phyloP scores from a whole-genome alignment of 176 grass and related monocot genomes.

The Dactylis glomerata region DNA sequence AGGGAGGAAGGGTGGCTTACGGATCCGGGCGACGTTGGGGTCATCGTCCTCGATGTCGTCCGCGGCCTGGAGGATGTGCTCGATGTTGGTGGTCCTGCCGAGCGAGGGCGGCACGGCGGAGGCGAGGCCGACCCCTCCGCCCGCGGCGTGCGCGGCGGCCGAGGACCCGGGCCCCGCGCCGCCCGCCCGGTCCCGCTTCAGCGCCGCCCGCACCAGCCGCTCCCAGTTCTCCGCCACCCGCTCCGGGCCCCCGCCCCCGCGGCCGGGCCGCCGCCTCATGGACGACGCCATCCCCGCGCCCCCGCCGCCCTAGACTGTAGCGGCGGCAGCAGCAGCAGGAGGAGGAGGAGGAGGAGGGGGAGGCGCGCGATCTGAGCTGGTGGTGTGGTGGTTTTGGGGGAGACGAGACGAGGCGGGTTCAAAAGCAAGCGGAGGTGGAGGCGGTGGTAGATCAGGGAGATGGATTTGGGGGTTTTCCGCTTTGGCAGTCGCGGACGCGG shows the following conservation, averaged over 20 bases:
- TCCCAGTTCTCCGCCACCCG: slow-evolving; percentile 78
- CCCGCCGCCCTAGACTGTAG: not conserved
- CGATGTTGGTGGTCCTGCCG: slow-evolving; percentile 65
- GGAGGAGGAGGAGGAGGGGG: not conserved
- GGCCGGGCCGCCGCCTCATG: slow-evolving; percentile 24
- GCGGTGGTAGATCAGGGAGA: not conserved
- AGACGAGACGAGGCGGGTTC: not conserved
- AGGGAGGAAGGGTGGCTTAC: not conserved
- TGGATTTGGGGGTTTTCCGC: not conserved
- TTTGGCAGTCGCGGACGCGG: not conserved
- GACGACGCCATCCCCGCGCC: slow-evolving; percentile 31
- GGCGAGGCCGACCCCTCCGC: slow-evolving; percentile 31
- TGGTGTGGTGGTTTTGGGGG: not conserved
- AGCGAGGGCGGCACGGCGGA: slow-evolving; percentile 67
- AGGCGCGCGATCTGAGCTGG: slow-evolving; percentile 17
- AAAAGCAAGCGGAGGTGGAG: not conserved
- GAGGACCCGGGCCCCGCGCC: not conserved
- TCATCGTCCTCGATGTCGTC: slow-evolving; percentile 83
- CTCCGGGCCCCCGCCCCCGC: slow-evolving; percentile 20
- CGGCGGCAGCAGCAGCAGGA: not conserved
- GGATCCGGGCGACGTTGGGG: slow-evolving; percentile 81
- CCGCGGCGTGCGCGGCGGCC: slow-evolving; percentile 12
- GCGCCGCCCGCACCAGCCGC: slow-evolving; percentile 65
- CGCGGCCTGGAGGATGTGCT: slow-evolving; percentile 82
- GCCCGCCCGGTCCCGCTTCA: slow-evolving; percentile 46